Evolutionary conservation across 108 stramenopile species (phyloP), one percentile per base, ranked within the genome.

Genomic region (Hondaea fermentalgiana): DNA sequence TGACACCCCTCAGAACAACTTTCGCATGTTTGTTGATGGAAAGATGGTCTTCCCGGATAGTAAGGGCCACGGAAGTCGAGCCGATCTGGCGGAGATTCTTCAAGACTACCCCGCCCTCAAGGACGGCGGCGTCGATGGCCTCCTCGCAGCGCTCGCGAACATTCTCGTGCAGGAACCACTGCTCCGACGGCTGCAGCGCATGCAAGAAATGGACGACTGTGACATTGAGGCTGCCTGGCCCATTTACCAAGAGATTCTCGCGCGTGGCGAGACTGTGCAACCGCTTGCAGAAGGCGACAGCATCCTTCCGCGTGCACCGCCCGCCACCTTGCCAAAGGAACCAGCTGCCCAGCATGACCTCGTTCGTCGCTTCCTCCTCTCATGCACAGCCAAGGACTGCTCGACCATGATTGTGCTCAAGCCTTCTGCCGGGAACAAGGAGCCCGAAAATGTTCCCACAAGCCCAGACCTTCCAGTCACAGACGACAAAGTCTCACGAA

Each of bases 341-440:
- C 76, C 45, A 16, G 76, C 19, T 14, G 76, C n/a, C 49, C 49
- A 83, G 51, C 76, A 83, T 23, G 76, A 83, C 25, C 19, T 53
- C n/a, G 76, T 83, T 8, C 45, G 76, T 12, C 76, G 76, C 12
- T 83, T 83, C 28, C 51, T 83, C 43, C 76, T 83, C 76, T 83
- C 76, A 6, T 83, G 76, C 28, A 83, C 76, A 12, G 76, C 76
- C n/a, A 83, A 83, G 51, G 76, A 83, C 76, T 83, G 76, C 49
- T 83, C 76, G 6, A 83, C 76, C 6, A 83, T 83, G 76, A 47
- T 83, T 35, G 76, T 83, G 3, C 49, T 83, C 45, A 83, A 83
- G 23, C 76, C 76, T 12, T 53, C 76, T 12, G 76, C 45, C 16
- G 25, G 35, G 10, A 69, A 42, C 8, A 69, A 12, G 8, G 35